phyloP scores from a whole-genome alignment of 1,284 basidiomycete genomes.

The Cryptococcus sp. region DNA sequence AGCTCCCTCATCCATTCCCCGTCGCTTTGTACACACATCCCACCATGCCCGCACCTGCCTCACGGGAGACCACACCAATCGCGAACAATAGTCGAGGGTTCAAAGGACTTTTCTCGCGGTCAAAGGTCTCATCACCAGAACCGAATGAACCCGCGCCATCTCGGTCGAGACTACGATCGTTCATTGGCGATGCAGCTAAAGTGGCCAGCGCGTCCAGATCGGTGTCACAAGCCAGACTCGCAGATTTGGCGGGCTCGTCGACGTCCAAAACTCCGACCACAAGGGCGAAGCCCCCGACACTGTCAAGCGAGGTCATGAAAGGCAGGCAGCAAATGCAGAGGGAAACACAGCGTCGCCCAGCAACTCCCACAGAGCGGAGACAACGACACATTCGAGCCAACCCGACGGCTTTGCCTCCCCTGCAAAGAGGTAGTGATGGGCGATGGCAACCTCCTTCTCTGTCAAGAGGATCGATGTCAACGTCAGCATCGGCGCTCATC shows the following conservation, averaged over 20 bases:
- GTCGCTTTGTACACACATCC: neutral
- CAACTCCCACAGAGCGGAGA: slow-evolving; percentile 17
- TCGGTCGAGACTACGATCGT: slow-evolving; percentile 23
- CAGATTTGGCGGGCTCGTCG: neutral
- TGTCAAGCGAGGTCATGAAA: slow-evolving; percentile 6
- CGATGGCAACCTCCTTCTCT: slow-evolving; percentile 44
- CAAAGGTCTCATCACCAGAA: slow-evolving; percentile 24
- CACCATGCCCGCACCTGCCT: neutral
- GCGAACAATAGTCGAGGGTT: slow-evolving; percentile 20
- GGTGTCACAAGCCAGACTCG: neutral
- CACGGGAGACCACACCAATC: neutral
- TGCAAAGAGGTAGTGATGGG: slow-evolving; percentile 35
- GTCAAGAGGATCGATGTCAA: slow-evolving; percentile 40
- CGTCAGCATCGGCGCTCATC: slow-evolving; percentile 29
- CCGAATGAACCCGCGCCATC: slow-evolving; percentile 14
- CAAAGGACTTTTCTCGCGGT: slow-evolving; percentile 28
- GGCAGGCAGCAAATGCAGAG: slow-evolving; percentile 7
- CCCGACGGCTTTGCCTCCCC: slow-evolving; percentile 24
- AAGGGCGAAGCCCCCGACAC: slow-evolving; percentile 3
- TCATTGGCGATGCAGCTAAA: slow-evolving; percentile 21
- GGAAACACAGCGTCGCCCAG: neutral
- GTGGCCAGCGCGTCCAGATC: neutral
- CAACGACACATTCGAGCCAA: slow-evolving; percentile 24
- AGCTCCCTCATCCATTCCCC: slow-evolving; percentile 10
- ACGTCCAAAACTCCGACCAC: neutral